Base-by-base conservation (phyloP, 2,329 filamentous ascomycete genomes). In the Aureobasidium sp. region DNA sequence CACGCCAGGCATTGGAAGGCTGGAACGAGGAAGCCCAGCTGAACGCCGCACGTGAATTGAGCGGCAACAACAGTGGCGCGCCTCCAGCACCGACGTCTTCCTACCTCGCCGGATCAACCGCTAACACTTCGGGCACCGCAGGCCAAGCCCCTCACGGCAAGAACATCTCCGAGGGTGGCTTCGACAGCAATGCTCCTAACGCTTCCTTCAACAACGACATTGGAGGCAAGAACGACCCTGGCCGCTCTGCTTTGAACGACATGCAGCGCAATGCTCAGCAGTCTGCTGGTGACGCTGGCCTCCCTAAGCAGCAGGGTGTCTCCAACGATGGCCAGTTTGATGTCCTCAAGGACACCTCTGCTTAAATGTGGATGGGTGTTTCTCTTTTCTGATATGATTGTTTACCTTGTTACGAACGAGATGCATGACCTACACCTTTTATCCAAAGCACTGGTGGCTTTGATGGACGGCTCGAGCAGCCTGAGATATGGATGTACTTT, bases 201-300 rank as follows among this genome's bases (percentile, higher is more conserved):
- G 79, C 77, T 37, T 82, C 79, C 67, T 84, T 79, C 70, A 78
- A 69, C 27, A 71, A 73, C 15, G 79, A 83, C 27, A 80, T 86
- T 64, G 84, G 84, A 2, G 75, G 76, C 2, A 71, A 79, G 65
- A 76, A 83, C 44, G 84, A 87, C 67, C 83, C 84, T 3, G 79
- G 78, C 2, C 74, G 83, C 34, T 67, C 73, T 20, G 83, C 82
- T 7, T 70, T 80, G 70, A 60, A 67, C 20, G 69, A 73, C 9
- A 37, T 66, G 27, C 61, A 63, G 57, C 62, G 55, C 17, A 48
- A 42, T 5, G 55, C 56, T 32, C 51, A 56, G n/a, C 51, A 63
- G 47, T 34, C 37, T 60, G 62, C 48, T 37, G 61, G 32, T 32
- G 53, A 57, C 39, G 56, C 55, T 34, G 46, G 39, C 34, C 15